phyloP scores from a whole-genome alignment of 1,139 yeast genomes.

The Debaryomyces coudertii region DNA sequence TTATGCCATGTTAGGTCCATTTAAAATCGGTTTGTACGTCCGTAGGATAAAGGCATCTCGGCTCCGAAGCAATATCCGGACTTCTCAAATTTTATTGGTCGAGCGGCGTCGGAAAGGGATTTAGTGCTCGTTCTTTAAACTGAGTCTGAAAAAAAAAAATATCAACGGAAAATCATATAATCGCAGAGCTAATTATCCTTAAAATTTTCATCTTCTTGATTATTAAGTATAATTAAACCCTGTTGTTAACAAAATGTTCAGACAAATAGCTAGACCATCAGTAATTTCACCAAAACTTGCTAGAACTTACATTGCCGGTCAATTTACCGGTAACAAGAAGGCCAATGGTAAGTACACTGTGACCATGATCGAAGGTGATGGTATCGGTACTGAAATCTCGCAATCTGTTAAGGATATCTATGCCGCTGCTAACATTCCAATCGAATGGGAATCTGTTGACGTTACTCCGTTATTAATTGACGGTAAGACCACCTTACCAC shows the following conservation, averaged over 20 bases:
- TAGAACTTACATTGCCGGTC: conserved; percentile 53
- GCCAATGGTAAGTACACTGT: conserved; percentile 81
- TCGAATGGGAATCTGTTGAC: conserved; percentile 96
- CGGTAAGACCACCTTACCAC: conserved; percentile 94
- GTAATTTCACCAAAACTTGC: conserved; percentile 43
- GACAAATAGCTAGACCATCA: conserved; percentile 42
- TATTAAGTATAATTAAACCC: conserved; percentile 2
- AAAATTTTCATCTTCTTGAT: conserved; percentile 13
- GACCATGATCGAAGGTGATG: conserved; percentile 97
- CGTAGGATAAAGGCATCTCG: conserved; percentile 2
- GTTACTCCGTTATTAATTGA: conserved; percentile 91
- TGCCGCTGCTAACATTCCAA: conserved; percentile 91
- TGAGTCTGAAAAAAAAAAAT: conserved; percentile 6
- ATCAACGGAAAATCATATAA: conserved; percentile 7
- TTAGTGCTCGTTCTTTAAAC: neutral
- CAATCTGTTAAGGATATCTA: conserved; percentile 90
- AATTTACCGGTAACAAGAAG: conserved; percentile 50
- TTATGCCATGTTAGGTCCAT: neutral
- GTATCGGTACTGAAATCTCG: conserved; percentile 96
- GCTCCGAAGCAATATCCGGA: conserved; percentile 2
- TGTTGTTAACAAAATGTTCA: conserved; percentile 36
- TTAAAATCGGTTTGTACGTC: conserved; percentile 3
- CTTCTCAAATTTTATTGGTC: conserved; percentile 5
- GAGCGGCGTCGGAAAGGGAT: conserved; percentile 8
- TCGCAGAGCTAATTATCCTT: conserved; percentile 13